Percentiles rank a stretch among this genome's conserved stretches.
These are phyloP conservation scores for Vaccinium corymbosum DNA, from an alignment of 148 eudicot species.

Conservation along the genomic window DNA sequence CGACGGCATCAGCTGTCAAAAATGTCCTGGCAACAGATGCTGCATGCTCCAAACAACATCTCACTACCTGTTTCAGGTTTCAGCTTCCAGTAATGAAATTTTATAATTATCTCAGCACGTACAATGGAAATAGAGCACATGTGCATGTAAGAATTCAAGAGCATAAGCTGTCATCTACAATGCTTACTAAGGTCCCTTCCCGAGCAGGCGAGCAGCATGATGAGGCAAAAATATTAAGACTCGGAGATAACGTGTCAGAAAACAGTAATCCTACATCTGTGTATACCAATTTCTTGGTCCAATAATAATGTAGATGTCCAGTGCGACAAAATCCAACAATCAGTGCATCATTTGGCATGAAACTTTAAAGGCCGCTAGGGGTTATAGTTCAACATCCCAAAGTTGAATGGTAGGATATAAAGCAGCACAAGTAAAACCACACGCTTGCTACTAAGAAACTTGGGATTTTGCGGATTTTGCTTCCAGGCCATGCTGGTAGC, in stretches of 20 bases:
- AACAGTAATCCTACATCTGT: not conserved
- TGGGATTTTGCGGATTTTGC: not conserved
- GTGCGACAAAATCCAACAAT: not conserved
- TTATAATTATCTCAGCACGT: not conserved
- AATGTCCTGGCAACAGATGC: slow-evolving; percentile 82
- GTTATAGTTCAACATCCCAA: not conserved
- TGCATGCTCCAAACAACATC: slow-evolving; percentile 89
- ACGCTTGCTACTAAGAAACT: not conserved
- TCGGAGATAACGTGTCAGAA: not conserved
- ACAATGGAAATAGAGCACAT: not conserved
- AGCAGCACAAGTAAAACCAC: not conserved
- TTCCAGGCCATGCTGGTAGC: not conserved
- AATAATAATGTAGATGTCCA: not conserved
- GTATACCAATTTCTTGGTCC: not conserved
- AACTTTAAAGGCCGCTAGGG: not conserved
- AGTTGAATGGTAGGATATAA: not conserved
- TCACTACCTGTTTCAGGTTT: slow-evolving; percentile 55
- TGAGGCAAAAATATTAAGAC: not conserved
- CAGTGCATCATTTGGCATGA: not conserved
- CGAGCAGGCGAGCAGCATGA: not conserved
- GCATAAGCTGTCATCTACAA: too few species aligned
- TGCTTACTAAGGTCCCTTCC: not conserved
- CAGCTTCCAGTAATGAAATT: not conserved
- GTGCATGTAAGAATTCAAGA: not conserved
- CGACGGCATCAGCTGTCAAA: slow-evolving; percentile 77